A percentile compares a stretch with the other conserved stretches of the same genome.
phyloP scores from a whole-genome alignment of 1,139 yeast genomes.

The Pichia inconspicua region DNA sequence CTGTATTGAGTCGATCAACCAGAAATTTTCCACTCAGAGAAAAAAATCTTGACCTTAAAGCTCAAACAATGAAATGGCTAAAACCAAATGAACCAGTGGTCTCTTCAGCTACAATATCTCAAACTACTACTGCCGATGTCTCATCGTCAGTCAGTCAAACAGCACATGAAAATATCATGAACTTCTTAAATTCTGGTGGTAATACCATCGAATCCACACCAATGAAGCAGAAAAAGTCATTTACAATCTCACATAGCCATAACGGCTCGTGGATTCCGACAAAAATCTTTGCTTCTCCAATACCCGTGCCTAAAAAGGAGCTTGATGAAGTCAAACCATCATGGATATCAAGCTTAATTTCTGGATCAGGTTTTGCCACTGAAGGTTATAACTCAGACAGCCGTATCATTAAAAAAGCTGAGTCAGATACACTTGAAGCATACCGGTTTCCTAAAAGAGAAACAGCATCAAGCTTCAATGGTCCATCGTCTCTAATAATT shows the following conservation, averaged over 20 bases:
- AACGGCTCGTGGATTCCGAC: conserved; percentile 1
- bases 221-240: conserved; percentile 2
- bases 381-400: conserved; percentile 26
- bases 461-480: conserved; percentile 1
- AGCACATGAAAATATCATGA: conserved; percentile 14
- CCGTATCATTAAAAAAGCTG: background rate
- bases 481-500: conserved; percentile 30
- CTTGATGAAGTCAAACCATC: conserved; percentile 5
- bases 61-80: conserved; percentile 28
- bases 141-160: conserved; percentile 7
- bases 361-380: conserved; percentile 24
- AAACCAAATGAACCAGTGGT: conserved; percentile 21
- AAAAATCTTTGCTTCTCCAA: conserved; percentile 6
- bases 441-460: background rate
- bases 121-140: background rate
- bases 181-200: conserved; percentile 11
- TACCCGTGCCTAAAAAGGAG: background rate
- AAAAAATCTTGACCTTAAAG: conserved; percentile 18
- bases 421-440: conserved; percentile 12
- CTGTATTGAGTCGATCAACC: conserved; percentile 5
- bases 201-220: conserved; percentile 5
- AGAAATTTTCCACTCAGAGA: conserved; percentile 4
- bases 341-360: conserved; percentile 25
- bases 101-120: conserved; percentile 11
- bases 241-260: background rate